Conservation (phyloP, 164 flowering plant genomes). For the Cinnamomum micranthum region DNA sequence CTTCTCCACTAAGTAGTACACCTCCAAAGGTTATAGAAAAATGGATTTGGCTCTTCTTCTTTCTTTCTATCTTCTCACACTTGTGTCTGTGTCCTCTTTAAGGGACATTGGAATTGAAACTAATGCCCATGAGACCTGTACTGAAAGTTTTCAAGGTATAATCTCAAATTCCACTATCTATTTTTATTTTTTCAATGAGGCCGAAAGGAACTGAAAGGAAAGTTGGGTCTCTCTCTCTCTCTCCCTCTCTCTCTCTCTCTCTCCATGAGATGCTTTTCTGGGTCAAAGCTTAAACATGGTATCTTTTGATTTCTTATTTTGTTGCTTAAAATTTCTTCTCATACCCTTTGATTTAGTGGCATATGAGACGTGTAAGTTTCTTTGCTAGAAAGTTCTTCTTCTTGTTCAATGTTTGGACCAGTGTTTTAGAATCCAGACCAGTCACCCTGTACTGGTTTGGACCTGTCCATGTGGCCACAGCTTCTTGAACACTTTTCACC, state of each 20-base stretch:
- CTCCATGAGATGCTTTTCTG: not conserved
- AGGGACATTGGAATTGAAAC: not conserved
- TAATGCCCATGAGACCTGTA: not conserved
- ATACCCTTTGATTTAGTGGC: not conserved
- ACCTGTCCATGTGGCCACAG: too few relatives aligned
- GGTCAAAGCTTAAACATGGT: not conserved
- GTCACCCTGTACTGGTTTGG: too few relatives aligned
- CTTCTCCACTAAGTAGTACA: not conserved
- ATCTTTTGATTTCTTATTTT: too few relatives aligned
- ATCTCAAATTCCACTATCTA: not conserved
- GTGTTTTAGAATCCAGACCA: too few relatives aligned
- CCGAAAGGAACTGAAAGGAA: not conserved
- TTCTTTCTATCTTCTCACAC: not conserved
- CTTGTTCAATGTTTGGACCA: too few relatives aligned
- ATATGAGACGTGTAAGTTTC: not conserved
- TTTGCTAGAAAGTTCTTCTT: too few relatives aligned
- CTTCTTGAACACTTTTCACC: too few relatives aligned
- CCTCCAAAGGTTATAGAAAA: not conserved
- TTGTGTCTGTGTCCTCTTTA: not conserved
- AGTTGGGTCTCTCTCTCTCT: not conserved
- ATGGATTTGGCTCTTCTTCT: not conserved
- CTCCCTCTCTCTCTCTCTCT: too few relatives aligned
- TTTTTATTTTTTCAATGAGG: too few relatives aligned
- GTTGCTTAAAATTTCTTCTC: too few relatives aligned
- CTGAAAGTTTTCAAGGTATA: not conserved